These are phyloP conservation scores for Barbarea vulgaris DNA, from an alignment of 345 rosid genomes.

Conservation along the genomic window DNA sequence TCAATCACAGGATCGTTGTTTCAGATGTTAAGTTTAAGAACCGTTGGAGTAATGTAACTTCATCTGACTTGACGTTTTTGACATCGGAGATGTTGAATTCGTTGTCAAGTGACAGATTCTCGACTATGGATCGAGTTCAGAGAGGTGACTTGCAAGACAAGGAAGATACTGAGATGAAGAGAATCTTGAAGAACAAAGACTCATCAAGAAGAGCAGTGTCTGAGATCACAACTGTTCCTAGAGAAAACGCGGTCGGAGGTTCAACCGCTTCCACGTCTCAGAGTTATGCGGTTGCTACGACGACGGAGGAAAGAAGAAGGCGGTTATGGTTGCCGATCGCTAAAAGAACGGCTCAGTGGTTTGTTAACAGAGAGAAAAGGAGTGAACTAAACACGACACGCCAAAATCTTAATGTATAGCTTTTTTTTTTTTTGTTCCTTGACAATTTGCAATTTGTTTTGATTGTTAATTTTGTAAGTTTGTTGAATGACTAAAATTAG, in stretches of 20 bases:
- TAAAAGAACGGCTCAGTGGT: conserved; percentile 67
- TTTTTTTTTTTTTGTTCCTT: background rate
- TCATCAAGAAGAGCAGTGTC: conserved; percentile 62
- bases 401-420: conserved; percentile 46
- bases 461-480: background rate
- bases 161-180: conserved; percentile 30
- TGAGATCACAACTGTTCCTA: conserved; percentile 67
- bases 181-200: conserved; percentile 21
- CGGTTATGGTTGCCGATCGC: conserved; percentile 79
- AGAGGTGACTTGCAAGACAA: conserved; percentile 27
- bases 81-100: conserved; percentile 67
- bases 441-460: conserved; percentile 2
- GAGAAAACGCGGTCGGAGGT: conserved; percentile 37
- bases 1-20: conserved; percentile 66
- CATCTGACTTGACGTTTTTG: conserved; percentile 74
- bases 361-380: conserved; percentile 60
- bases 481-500: conserved; percentile 4
- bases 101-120: conserved; percentile 57
- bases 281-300: conserved; percentile 5
- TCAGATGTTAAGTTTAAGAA: conserved; percentile 67
- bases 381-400: conserved; percentile 29
- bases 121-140: conserved; percentile 18
- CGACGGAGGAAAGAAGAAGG: conserved; percentile 55
- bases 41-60: conserved; percentile 84
- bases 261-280: conserved; percentile 21